Base-by-base conservation (phyloP, 108 stramenopile genomes). In the Nannochloropsis salina region DNA sequence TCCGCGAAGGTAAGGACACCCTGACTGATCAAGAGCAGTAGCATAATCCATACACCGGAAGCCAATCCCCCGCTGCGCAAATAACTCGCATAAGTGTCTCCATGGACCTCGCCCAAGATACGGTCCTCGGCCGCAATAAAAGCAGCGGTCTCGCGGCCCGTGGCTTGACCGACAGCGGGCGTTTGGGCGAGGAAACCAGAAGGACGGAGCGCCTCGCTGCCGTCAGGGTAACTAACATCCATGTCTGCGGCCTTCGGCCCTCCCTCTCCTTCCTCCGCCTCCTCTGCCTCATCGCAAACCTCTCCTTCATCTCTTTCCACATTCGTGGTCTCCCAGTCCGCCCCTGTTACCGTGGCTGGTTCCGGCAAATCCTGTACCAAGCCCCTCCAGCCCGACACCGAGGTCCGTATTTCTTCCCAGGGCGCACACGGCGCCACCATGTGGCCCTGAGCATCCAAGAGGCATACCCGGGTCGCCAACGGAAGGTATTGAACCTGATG, bases 401-500 rank as follows among this genome's bases (percentile, higher is more conserved):
- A n/a, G n/a, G 8, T 2, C 6, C 61, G 15, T n/a, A 74, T n/a
- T 2, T 74, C 61, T n/a, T 74, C 61, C 61, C 4, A 74, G 8
- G 61, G 61, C 61, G 61, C 61, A n/a, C 61, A 74, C 5, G 61
- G 61, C 15, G 61, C 61, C 15, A 74, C 61, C 8, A 74, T 74
- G 1, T 74, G 20, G 15, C 61, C 61, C 8, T 74, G 3, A n/a
- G 15, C n/a, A 74, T 74, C 61, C 61, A 74, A 74, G 15, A 74
- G n/a, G n/a, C 81, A 41, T 20, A 97, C 91, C 81, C 90, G 44
- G 88, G 96, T 92, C 8, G 94, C 94, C 18, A 90, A 88, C 79
- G 89, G 90, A 20, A 96, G 86, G 86, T 95, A 94, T 84, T 96
- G 94, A 18, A 94, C 88, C 9, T 95, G 94, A 89, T 96, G 95